These are phyloP conservation scores for Pestalotiopsis sp. DNA, from an alignment of 2,329 filamentous ascomycete species.

Conservation along the genomic window DNA sequence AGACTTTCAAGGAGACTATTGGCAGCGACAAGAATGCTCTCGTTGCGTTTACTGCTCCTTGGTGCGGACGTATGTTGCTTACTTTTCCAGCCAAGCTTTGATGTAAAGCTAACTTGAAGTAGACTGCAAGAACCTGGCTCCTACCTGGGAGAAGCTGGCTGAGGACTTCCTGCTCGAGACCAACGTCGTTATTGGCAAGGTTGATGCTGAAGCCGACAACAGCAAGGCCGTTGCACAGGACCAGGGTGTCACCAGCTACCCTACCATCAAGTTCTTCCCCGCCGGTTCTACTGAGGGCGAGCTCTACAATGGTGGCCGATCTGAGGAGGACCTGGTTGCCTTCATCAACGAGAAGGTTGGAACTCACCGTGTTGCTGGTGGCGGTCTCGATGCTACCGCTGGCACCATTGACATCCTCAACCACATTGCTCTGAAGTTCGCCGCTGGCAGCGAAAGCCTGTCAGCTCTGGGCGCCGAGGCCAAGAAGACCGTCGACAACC, in stretches of 20 bases:
- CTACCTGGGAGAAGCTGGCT: constrained; percentile 86
- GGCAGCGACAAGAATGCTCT: constrained; percentile 87
- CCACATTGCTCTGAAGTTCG: constrained; percentile 73
- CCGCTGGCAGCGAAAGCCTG: constrained; percentile 59
- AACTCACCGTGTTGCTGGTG: constrained; percentile 81
- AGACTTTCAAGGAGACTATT: constrained; percentile 75
- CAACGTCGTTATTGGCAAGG: constrained; percentile 86
- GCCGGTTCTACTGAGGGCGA: constrained; percentile 75
- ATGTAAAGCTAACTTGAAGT: constrained; percentile 15
- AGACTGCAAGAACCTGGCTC: constrained; percentile 98
- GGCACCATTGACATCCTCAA: constrained; percentile 85
- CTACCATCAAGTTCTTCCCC: constrained; percentile 97
- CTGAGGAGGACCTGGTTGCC: constrained; percentile 73
- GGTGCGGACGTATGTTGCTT: constrained; percentile 89
- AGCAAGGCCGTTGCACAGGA: constrained; percentile 75
- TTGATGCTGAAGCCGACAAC: constrained; percentile 88
- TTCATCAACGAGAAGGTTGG: constrained; percentile 90
- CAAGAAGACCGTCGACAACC: constrained; percentile 67
- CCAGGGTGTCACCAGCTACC: constrained; percentile 83
- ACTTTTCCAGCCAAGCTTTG: not conserved
- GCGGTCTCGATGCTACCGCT: constrained; percentile 75
- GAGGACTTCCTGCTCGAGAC: constrained; percentile 78
- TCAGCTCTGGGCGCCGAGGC: constrained; percentile 70
- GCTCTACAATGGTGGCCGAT: constrained; percentile 75
- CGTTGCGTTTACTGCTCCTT: constrained; percentile 96